A percentile compares a stretch with the other conserved stretches of the same genome.
These are phyloP conservation scores for Globisporangium nagaii DNA, from an alignment of 352 stramenopile species.

Conservation along the genomic window DNA sequence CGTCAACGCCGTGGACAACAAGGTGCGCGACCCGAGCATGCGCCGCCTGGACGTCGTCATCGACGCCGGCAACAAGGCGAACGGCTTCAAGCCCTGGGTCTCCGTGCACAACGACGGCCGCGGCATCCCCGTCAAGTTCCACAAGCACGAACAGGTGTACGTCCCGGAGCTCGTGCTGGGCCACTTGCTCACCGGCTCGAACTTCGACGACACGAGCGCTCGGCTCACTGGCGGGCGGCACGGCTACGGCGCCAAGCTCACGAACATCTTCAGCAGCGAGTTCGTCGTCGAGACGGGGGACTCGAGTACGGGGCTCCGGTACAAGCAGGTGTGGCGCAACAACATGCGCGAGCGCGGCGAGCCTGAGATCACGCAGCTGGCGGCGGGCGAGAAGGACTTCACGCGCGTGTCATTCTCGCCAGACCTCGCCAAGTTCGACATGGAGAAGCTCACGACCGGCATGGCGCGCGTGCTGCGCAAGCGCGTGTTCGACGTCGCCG, in stretches of 20 bases:
- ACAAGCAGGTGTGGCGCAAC: slow-evolving; percentile 92
- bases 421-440: slow-evolving; percentile 95
- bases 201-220: slow-evolving; percentile 98
- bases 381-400: slow-evolving; percentile 89
- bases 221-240: slow-evolving; percentile 96
- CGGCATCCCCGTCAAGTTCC: slow-evolving; percentile 96
- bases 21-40: slow-evolving; percentile 80
- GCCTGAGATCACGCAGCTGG: slow-evolving; percentile 76
- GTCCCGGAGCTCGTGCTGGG: slow-evolving; percentile 98
- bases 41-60: slow-evolving; percentile 65
- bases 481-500: slow-evolving; percentile 98
- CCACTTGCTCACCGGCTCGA: slow-evolving; percentile 97
- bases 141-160: slow-evolving; percentile 97
- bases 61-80: slow-evolving; percentile 49
- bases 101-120: slow-evolving; percentile 98
- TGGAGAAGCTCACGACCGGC: slow-evolving; percentile 91
- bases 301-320: slow-evolving; percentile 61
- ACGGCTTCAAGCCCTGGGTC: slow-evolving; percentile 81
- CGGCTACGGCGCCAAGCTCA: slow-evolving; percentile 96
- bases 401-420: slow-evolving; percentile 97
- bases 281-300: slow-evolving; percentile 99
- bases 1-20: slow-evolving; percentile 98
- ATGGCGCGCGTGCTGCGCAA: slow-evolving; percentile 94
- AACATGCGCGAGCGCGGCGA: slow-evolving; percentile 94
- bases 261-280: slow-evolving; percentile 99